phyloP scores from a whole-genome alignment of 371 early-diverging fungal species.

The Actinomortierella ambigua region DNA sequence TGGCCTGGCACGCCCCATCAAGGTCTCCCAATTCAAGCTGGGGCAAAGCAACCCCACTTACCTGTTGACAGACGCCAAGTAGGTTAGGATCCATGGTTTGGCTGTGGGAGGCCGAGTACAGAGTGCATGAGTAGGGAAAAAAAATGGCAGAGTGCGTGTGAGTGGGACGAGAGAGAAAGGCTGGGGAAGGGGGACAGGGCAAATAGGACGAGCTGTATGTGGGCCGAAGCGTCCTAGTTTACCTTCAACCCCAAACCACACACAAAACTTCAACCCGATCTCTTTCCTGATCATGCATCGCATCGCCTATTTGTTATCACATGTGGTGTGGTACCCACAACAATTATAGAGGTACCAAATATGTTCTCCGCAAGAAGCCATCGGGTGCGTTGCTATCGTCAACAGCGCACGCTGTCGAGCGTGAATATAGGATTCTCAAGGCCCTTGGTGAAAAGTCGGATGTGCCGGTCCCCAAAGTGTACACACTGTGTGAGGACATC shows the following conservation, averaged over 20 bases:
- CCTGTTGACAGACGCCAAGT: conserved; percentile 71
- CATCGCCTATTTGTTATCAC: conserved; percentile 9
- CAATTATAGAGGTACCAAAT: conserved; percentile 19
- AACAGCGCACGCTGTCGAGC: conserved; percentile 92
- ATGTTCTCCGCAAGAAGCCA: conserved; percentile 92
- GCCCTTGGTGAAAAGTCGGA: conserved; percentile 74
- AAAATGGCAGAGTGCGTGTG: too few species aligned
- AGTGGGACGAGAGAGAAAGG: too few species aligned
- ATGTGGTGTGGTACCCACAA: too few species aligned
- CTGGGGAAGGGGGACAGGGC: too few species aligned
- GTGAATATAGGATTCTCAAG: conserved; percentile 83
- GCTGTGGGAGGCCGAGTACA: too few species aligned
- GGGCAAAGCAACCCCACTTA: conserved; percentile 96
- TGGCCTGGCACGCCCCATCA: conserved; percentile 66
- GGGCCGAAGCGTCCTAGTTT: too few species aligned
- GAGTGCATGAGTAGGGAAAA: too few species aligned
- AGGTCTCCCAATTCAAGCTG: conserved; percentile 80
- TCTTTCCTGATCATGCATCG: background rate
- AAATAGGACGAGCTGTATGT: too few species aligned
- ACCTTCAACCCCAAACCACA: too few species aligned
- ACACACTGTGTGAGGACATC: conserved; percentile 80
- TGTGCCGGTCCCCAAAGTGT: conserved; percentile 91
- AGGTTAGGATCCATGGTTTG: too few species aligned
- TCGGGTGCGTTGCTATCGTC: conserved; percentile 83
- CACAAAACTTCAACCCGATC: too few species aligned